Conservation (phyloP, 2,329 filamentous ascomycete species). For the Ophiostoma sp. region DNA sequence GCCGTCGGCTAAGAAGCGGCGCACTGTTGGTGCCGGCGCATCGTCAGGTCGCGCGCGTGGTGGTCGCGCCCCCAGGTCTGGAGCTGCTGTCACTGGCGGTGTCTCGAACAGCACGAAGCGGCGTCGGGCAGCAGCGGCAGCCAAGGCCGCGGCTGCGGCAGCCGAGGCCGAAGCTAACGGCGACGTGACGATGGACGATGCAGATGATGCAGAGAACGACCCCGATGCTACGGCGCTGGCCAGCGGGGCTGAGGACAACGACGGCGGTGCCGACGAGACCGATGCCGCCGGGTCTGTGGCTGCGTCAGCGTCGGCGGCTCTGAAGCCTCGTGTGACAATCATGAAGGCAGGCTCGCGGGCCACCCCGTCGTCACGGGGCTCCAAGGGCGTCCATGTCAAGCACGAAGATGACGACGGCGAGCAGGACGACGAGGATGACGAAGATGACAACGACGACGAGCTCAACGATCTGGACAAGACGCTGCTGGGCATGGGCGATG, state of each 20-base stretch:
- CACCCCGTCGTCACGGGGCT: background rate
- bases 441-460: conserved; percentile 45
- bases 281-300: background rate
- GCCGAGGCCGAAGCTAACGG: conserved; percentile 30
- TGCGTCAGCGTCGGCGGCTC: conserved; percentile 5
- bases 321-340: conserved; percentile 17
- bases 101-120: conserved; percentile 23
- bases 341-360: background rate
- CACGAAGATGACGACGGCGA: conserved; percentile 19
- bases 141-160: conserved; percentile 26
- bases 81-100: background rate
- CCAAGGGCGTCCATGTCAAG: conserved; percentile 6
- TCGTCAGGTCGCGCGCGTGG: conserved; percentile 18
- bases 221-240: conserved; percentile 40
- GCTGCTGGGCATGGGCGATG: conserved; percentile 33
- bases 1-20: conserved; percentile 22
- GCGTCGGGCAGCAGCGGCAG: conserved; percentile 17
- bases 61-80: conserved; percentile 12
- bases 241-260: conserved; percentile 31
- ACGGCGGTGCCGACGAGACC: conserved; percentile 31
- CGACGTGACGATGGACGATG: conserved; percentile 48
- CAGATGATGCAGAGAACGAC: conserved; percentile 39
- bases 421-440: conserved; percentile 25
- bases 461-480: conserved; percentile 38
- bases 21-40: conserved; percentile 20